Base-by-base conservation (phyloP, 2,329 filamentous ascomycete species). In the Hymenoscyphus fructigenus region DNA sequence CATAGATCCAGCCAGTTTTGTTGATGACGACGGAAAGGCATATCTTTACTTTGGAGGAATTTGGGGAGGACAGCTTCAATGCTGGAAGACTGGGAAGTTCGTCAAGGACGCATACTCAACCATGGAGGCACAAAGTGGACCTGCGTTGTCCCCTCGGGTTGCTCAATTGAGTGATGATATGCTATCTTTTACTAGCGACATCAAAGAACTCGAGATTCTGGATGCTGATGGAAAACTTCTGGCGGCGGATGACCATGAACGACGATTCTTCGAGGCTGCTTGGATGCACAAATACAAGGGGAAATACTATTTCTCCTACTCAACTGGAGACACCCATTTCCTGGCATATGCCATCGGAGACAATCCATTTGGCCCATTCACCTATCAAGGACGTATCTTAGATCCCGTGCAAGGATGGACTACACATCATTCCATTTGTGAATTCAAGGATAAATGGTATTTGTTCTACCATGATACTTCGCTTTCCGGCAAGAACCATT, bases 371-470 rank as follows among this genome's bases (percentile, higher is more conserved):
- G 90, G 91, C 0, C 90, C 91, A 0, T 93, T 93, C 71, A 90
- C 85, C 0, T 93, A 92, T 67, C 83, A 81, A 0, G 90, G 91
- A 0, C 79, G 85, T 57, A 89, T 93, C 62, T 76, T 93, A 59
- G 89, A 92, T 80, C 91, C 90, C 0, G 91, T 93, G 5, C 76
- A 90, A 29, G 90, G 91, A 1, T 93, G 91, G 91, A 93, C 91
- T 55, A 93, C 91, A 62, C 91, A 93, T 78, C 91, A 93, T 76
- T 91, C 87, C 2, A 89, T 93, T 69, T 88, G 89, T 10, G 89
- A 92, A 80, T 91, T 90, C 73, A 75, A 85, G 76, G 88, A 84
- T 3, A 84, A 83, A 68, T 92, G 90, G 85, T 93, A 86, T 77
- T 75, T 93, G 64, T 93, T 93, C 75, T 87, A 92, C 75, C 91